Percentiles rank a stretch among this genome's conserved stretches.
Evolutionary conservation across 1,284 basidiomycete species (phyloP).

Genomic region (Ceratobasidium papillatum): DNA sequence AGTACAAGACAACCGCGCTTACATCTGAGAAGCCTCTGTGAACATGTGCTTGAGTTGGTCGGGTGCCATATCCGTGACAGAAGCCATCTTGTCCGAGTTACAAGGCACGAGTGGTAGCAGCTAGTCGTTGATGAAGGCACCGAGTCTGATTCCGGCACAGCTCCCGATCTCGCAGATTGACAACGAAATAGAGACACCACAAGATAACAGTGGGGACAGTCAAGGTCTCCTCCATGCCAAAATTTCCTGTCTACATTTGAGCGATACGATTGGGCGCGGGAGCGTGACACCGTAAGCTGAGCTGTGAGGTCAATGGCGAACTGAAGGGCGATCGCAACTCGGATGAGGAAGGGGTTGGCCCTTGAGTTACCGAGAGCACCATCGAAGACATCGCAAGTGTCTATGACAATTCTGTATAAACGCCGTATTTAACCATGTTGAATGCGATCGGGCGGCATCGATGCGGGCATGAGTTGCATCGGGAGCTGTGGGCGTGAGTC

Average conservation of each 20-base stretch:
- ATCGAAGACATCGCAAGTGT: background rate
- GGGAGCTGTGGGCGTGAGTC: slow-evolving; percentile 9
- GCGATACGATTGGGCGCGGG: slow-evolving; percentile 11
- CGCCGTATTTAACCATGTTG: background rate
- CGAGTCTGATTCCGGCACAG: background rate
- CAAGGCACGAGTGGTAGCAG: background rate
- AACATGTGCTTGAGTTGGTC: slow-evolving; percentile 16
- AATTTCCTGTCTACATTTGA: slow-evolving; percentile 24
- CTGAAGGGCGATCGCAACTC: slow-evolving; percentile 30
- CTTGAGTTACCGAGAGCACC: slow-evolving; percentile 12
- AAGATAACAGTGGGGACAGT: slow-evolving; percentile 19
- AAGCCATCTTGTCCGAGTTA: background rate
- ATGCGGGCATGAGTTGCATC: slow-evolving; percentile 1
- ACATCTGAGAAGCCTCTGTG: slow-evolving; percentile 31
- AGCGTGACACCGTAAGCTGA: slow-evolving; percentile 29
- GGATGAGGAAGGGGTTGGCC: slow-evolving; percentile 1
- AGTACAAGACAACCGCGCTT: background rate
- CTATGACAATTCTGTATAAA: background rate
- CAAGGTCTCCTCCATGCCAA: background rate
- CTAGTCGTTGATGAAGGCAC: background rate
- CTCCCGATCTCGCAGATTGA: background rate
- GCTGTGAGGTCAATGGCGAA: slow-evolving; percentile 26
- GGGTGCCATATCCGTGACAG: slow-evolving; percentile 3
- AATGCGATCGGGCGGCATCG: background rate
- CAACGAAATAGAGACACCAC: background rate